Conservation (phyloP, 805 yeast genomes). For the Blastobotrys terrestris region DNA sequence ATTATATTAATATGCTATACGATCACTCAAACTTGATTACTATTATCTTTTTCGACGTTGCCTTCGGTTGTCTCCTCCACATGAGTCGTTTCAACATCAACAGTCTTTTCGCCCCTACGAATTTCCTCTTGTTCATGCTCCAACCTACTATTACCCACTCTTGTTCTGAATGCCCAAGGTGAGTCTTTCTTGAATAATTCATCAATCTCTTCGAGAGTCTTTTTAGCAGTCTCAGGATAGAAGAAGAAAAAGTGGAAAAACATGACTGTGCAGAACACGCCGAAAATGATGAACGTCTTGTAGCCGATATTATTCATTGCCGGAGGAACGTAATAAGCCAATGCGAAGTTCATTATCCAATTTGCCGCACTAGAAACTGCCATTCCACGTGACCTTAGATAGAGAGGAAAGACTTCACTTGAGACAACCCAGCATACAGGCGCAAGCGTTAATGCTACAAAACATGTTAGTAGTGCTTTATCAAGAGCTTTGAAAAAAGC, state of each 20-base stretch:
- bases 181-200: slow-evolving; percentile 49
- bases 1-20: too few species aligned
- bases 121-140: background rate
- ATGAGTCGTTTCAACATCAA: background rate
- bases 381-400: slow-evolving; percentile 73
- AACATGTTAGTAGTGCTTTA: too few species aligned
- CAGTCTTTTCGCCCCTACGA: background rate
- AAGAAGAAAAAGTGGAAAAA: slow-evolving; percentile 50
- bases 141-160: background rate
- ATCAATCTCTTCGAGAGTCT: slow-evolving; percentile 71
- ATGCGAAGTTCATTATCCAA: slow-evolving; percentile 19
- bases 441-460: slow-evolving; percentile 31
- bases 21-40: too few species aligned
- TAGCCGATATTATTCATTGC: slow-evolving; percentile 72
- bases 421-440: slow-evolving; percentile 30
- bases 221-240: slow-evolving; percentile 62
- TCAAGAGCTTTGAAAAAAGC: too few species aligned
- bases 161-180: slow-evolving; percentile 51
- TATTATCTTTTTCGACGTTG: too few species aligned
- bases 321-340: slow-evolving; percentile 50
- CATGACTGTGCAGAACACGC: slow-evolving; percentile 76
- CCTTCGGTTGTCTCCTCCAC: background rate
- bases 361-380: slow-evolving; percentile 32
- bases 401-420: slow-evolving; percentile 65
- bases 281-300: slow-evolving; percentile 60